These are phyloP conservation scores for Leptodontidium sp. DNA, from an alignment of 2,329 filamentous ascomycete species.

Conservation along the genomic window DNA sequence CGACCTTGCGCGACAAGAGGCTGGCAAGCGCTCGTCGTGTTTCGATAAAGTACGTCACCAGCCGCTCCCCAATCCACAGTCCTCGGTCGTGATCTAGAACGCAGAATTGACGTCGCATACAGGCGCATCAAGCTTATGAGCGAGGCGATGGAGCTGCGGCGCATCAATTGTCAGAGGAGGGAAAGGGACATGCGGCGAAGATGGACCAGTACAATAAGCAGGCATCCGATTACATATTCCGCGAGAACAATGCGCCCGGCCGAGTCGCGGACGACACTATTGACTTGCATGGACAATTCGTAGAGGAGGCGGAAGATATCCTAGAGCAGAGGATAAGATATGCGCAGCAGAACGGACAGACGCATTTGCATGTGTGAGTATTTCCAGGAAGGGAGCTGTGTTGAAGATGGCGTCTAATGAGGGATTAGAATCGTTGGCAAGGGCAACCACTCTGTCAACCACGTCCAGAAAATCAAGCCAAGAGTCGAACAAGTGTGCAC, in stretches of 20 bases:
- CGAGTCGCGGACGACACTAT: constrained; percentile 83
- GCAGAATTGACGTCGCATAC: constrained; percentile 42
- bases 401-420: neutral
- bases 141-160: constrained; percentile 84
- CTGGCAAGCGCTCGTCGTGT: constrained; percentile 77
- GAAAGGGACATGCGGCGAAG: constrained; percentile 81
- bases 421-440: constrained; percentile 81
- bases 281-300: constrained; percentile 93
- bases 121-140: constrained; percentile 82
- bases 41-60: constrained; percentile 69
- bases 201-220: constrained; percentile 92
- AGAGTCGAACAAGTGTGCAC: constrained; percentile 86
- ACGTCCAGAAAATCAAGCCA: constrained; percentile 96
- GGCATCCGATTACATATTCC: constrained; percentile 93
- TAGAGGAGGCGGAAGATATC: constrained; percentile 93
- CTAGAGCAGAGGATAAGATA: constrained; percentile 85
- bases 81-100: constrained; percentile 5
- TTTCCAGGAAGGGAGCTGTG: neutral
- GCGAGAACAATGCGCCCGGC: constrained; percentile 85
- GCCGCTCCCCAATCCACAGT: constrained; percentile 10
- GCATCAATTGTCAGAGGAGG: constrained; percentile 83
- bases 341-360: constrained; percentile 76
- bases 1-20: constrained; percentile 82
- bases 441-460: constrained; percentile 83
- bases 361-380: constrained; percentile 80